phyloP scores from a whole-genome alignment of 345 rosid genomes.

The Hypericum perforatum region DNA sequence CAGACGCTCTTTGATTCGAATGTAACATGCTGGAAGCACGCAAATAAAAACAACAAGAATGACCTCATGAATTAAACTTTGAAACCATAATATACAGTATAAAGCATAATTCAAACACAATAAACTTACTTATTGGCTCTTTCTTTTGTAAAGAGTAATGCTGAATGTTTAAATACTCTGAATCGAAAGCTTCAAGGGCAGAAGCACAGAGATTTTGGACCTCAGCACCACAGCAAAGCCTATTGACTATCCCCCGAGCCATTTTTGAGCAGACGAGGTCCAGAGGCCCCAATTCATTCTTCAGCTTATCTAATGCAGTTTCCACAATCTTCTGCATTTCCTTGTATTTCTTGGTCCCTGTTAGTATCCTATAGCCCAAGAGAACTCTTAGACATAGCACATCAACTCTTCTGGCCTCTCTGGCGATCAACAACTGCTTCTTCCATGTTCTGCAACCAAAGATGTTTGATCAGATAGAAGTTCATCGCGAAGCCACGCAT shows the following conservation, averaged over 20 bases:
- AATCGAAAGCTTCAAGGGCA: conserved; percentile 50
- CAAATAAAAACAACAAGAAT: not conserved
- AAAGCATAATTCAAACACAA: conserved; percentile 6
- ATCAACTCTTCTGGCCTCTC: conserved; percentile 79
- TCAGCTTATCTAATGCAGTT: conserved; percentile 42
- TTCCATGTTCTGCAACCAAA: conserved; percentile 41
- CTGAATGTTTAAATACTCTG: conserved; percentile 13
- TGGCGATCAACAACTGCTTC: conserved; percentile 58
- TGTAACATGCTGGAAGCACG: conserved; percentile 32
- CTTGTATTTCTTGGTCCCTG: conserved; percentile 34
- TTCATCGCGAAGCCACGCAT: not conserved
- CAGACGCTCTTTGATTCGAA: conserved; percentile 31
- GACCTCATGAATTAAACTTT: not conserved
- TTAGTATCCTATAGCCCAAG: conserved; percentile 43
- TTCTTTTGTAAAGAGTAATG: conserved; percentile 12
- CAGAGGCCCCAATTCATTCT: conserved; percentile 60
- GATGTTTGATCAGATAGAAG: conserved; percentile 1
- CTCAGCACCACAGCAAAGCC: conserved; percentile 61
- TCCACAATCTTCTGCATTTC: conserved; percentile 35
- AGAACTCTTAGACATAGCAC: conserved; percentile 58
- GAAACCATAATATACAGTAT: too few relatives aligned
- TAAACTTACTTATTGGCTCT: conserved; percentile 31
- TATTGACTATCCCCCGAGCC: conserved; percentile 70
- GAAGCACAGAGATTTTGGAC: conserved; percentile 66
- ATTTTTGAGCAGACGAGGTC: conserved; percentile 48